Conservation (phyloP, 441 rosid genomes). For the Flueggea neowawraea region DNA sequence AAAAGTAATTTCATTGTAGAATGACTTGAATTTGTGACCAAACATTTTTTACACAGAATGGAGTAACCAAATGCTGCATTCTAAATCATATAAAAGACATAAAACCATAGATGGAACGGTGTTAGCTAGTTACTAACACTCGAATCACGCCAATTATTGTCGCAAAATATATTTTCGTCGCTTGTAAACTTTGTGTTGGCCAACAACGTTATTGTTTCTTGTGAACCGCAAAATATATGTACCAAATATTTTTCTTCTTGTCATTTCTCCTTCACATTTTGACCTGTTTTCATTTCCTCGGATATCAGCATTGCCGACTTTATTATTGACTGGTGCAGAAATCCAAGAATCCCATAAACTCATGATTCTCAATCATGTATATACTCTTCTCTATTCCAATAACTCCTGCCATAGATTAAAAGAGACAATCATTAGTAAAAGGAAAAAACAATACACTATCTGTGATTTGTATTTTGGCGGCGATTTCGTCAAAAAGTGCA, state of each 20-base stretch:
- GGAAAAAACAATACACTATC: background rate
- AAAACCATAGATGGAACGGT: background rate
- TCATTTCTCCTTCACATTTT: background rate
- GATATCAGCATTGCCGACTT: slow-evolving; percentile 19
- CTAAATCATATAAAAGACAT: too few species aligned
- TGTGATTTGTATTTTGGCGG: background rate
- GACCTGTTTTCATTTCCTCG: background rate
- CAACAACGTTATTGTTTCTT: background rate
- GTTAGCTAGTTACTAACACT: slow-evolving; percentile 30
- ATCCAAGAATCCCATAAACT: slow-evolving; percentile 85
- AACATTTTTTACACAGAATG: too few species aligned
- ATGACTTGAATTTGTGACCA: too few species aligned
- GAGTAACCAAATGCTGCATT: too few species aligned
- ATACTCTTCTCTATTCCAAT: slow-evolving; percentile 62
- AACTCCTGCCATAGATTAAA: slow-evolving; percentile 45
- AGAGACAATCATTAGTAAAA: background rate
- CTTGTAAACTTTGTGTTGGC: slow-evolving; percentile 59
- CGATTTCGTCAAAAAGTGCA: too few species aligned
- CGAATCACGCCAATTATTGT: background rate
- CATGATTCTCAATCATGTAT: slow-evolving; percentile 66
- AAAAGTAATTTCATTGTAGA: too few species aligned
- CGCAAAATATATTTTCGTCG: background rate
- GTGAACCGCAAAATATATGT: background rate
- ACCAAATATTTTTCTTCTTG: background rate
- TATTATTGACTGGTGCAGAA: slow-evolving; percentile 73